A percentile compares a stretch with the other conserved stretches of the same genome.
phyloP scores from a whole-genome alignment of 2,329 filamentous ascomycete species.

The Ceratocystis harringtonii region DNA sequence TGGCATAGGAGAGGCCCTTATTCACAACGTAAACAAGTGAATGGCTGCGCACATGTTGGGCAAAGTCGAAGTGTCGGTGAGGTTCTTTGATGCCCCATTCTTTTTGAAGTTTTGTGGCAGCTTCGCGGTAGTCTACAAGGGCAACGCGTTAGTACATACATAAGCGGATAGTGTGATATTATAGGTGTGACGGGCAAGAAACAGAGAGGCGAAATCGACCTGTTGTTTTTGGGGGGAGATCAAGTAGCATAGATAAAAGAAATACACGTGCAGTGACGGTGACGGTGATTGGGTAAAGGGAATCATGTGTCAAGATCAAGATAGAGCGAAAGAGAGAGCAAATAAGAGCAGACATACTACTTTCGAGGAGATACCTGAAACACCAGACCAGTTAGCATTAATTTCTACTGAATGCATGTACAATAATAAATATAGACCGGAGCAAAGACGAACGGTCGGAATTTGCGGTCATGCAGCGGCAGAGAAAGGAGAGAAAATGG shows the following conservation, averaged over 20 bases:
- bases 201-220: background rate
- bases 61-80: conserved; percentile 47
- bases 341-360: conserved; percentile 35
- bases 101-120: conserved; percentile 51
- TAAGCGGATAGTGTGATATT: background rate
- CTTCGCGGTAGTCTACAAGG: conserved; percentile 49
- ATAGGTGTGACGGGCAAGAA: background rate
- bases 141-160: conserved; percentile 6
- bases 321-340: background rate
- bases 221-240: background rate
- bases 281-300: too few relatives aligned
- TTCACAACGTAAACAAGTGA: conserved; percentile 49
- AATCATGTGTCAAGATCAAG: background rate
- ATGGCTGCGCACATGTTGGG: conserved; percentile 48
- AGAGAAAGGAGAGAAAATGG: background rate
- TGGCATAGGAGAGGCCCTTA: conserved; percentile 46
- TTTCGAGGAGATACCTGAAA: conserved; percentile 44
- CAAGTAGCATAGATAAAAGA: background rate
- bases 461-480: background rate
- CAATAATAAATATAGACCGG: background rate
- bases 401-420: background rate
- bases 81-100: conserved; percentile 51
- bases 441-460: background rate
- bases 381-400: conserved; percentile 18
- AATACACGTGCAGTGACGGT: too few relatives aligned